Conservation (phyloP, 345 rosid species). For the Theobroma cacao region DNA sequence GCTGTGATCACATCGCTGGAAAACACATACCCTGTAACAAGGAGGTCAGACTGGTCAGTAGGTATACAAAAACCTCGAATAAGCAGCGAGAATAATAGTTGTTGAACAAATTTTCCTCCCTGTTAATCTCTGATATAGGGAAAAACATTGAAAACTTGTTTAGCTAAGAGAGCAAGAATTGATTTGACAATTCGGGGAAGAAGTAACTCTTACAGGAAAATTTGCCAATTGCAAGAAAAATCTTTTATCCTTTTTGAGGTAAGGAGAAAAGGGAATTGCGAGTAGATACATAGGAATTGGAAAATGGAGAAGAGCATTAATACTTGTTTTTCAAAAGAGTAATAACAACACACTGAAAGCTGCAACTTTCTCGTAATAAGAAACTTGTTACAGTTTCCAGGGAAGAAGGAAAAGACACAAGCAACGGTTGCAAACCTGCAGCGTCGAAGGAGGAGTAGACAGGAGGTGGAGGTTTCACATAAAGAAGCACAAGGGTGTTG, state of each 20-base stretch:
- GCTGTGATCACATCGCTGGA: constrained; percentile 44
- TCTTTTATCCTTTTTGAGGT: not conserved
- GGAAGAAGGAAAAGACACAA: too few species aligned
- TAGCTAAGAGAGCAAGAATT: too few species aligned
- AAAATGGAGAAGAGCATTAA: not conserved
- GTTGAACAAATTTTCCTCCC: not conserved
- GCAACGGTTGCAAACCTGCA: constrained; percentile 39
- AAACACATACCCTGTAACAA: constrained; percentile 47
- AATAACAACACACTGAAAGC: not conserved
- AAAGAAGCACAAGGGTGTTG: constrained; percentile 61
- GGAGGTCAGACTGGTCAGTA: not conserved
- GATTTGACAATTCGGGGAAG: too few species aligned
- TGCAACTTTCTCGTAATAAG: not conserved
- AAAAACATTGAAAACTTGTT: too few species aligned
- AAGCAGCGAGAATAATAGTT: not conserved
- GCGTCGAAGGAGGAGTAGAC: constrained; percentile 61
- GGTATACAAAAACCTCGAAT: not conserved
- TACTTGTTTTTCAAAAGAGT: not conserved
- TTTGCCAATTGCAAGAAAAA: not conserved
- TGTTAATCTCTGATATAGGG: too few species aligned
- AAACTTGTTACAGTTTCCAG: not conserved
- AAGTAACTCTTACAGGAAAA: not conserved
- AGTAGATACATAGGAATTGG: not conserved
- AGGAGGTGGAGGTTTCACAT: constrained; percentile 77
- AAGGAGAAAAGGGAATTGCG: not conserved